Conservation (phyloP, 306 rosid genomes). For the Begonia peltatifolia region DNA sequence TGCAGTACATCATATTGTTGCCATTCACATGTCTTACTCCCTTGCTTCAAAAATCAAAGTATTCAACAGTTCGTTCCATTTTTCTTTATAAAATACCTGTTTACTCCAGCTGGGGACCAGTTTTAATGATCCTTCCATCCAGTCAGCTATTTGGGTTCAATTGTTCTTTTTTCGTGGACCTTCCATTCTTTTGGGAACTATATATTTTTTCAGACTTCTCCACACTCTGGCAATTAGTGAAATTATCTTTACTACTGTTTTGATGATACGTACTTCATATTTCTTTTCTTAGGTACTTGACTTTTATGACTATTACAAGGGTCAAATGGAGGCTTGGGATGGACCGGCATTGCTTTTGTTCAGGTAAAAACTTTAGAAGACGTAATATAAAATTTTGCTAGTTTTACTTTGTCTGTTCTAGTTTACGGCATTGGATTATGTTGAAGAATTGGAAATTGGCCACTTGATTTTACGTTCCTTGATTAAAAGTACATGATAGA, state of each 20-base stretch:
- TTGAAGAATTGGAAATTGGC: too few relatives aligned
- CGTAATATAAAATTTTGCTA: background rate
- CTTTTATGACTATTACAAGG: slow-evolving; percentile 97
- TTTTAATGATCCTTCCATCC: background rate
- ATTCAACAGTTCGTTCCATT: too few relatives aligned
- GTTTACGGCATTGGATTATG: too few relatives aligned
- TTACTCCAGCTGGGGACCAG: background rate
- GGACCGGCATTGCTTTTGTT: slow-evolving; percentile 97
- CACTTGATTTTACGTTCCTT: too few relatives aligned
- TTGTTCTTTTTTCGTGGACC: background rate
- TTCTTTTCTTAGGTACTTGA: slow-evolving; percentile 48
- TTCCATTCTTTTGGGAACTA: background rate
- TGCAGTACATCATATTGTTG: background rate
- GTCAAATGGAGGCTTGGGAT: slow-evolving; percentile 99
- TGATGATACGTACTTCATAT: slow-evolving; percentile 2
- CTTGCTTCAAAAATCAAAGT: background rate
- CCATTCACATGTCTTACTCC: background rate
- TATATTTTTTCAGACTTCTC: too few relatives aligned
- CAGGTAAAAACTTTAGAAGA: slow-evolving; percentile 39
- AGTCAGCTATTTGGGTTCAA: background rate
- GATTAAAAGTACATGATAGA: too few relatives aligned
- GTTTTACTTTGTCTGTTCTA: background rate
- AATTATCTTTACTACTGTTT: too few relatives aligned
- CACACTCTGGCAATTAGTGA: too few relatives aligned
- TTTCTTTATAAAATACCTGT: too few relatives aligned